phyloP scores from a whole-genome alignment of 768 basidiomycete species.

The Pleurotus tuoliensis region DNA sequence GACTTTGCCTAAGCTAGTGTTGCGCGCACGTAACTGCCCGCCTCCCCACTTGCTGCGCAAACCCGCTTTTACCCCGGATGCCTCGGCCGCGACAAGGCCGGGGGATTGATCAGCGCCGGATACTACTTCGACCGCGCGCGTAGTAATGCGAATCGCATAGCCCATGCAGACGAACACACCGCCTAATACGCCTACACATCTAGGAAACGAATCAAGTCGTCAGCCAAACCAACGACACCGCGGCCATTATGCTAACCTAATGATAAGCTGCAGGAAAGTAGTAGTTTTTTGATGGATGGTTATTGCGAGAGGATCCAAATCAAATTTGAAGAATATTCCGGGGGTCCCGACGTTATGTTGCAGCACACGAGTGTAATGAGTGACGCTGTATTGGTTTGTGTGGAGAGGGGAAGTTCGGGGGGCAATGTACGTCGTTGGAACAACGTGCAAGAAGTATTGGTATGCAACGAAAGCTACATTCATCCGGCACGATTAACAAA shows the following conservation, averaged over 20 bases:
- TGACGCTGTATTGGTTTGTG: conserved; percentile 92
- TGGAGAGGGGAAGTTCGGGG: conserved; percentile 59
- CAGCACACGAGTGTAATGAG: conserved; percentile 80
- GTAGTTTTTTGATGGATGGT: conserved; percentile 89
- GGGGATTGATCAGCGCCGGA: conserved; percentile 44
- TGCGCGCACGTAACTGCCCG: conserved; percentile 55
- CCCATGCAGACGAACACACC: conserved; percentile 85
- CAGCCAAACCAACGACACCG: neutral
- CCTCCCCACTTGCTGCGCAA: conserved; percentile 69
- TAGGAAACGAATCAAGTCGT: conserved; percentile 13
- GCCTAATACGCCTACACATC: conserved; percentile 89
- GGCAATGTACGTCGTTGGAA: conserved; percentile 90
- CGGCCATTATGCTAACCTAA: conserved; percentile 37
- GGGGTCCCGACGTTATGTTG: conserved; percentile 78
- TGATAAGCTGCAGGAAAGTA: conserved; percentile 72
- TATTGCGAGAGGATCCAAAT: conserved; percentile 85
- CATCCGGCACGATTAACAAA: neutral
- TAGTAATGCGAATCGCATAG: conserved; percentile 65
- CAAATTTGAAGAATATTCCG: conserved; percentile 98
- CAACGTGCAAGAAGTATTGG: conserved; percentile 94
- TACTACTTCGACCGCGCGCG: conserved; percentile 65
- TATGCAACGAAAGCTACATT: conserved; percentile 78
- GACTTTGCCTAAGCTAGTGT: conserved; percentile 35
- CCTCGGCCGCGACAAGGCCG: conserved; percentile 62
- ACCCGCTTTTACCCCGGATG: conserved; percentile 50